These are phyloP conservation scores for Blakeslea trispora DNA, from an alignment of 371 early-diverging fungal genomes.

Conservation along the genomic window DNA sequence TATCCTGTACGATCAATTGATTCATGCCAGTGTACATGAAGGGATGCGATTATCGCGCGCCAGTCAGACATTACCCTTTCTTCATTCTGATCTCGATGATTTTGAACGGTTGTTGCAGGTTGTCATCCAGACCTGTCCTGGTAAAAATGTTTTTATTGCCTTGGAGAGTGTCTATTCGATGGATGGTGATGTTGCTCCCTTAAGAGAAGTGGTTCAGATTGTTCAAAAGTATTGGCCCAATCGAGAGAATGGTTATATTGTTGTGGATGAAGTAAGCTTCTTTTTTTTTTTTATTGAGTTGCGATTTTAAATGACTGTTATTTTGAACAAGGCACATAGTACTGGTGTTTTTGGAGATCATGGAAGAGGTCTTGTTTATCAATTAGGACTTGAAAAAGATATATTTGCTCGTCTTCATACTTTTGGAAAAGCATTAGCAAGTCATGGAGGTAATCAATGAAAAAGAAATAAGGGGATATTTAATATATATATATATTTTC, in stretches of 20 bases:
- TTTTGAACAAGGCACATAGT: conserved; percentile 67
- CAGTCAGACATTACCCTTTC: conserved; percentile 50
- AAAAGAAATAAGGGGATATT: neutral
- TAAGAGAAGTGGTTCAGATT: conserved; percentile 60
- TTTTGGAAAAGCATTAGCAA: conserved; percentile 83
- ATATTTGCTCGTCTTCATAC: conserved; percentile 82
- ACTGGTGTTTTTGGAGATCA: conserved; percentile 74
- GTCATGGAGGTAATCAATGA: conserved; percentile 86
- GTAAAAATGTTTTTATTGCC: conserved; percentile 67
- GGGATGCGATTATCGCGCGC: conserved; percentile 70
- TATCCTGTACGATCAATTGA: conserved; percentile 71
- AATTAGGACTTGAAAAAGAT: conserved; percentile 60
- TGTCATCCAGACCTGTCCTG: conserved; percentile 15
- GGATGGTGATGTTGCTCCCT: conserved; percentile 83
- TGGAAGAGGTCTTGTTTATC: conserved; percentile 72
- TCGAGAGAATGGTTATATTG: conserved; percentile 53
- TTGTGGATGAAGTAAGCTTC: conserved; percentile 65
- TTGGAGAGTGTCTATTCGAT: conserved; percentile 83
- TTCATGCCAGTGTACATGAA: conserved; percentile 86
- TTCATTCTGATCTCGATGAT: conserved; percentile 74
- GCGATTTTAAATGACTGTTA: too few relatives aligned
- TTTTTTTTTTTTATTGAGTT: neutral
- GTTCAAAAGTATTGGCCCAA: conserved; percentile 48
- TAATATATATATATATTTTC: neutral
- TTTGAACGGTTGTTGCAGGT: conserved; percentile 37